Evolutionary conservation across 441 rosid species (phyloP).

Genomic region (Breynia disticha): DNA sequence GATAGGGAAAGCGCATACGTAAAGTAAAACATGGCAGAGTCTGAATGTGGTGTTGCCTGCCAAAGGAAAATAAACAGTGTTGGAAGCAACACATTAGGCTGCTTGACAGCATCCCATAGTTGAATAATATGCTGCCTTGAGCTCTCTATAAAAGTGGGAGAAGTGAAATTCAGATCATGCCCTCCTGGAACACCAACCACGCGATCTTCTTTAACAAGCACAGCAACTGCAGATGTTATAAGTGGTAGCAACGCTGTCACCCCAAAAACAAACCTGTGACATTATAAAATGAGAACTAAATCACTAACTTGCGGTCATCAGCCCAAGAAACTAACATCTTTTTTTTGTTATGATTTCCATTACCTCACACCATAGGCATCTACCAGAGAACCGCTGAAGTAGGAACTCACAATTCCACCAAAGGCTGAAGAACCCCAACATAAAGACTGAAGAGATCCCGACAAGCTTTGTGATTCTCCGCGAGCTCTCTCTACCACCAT

Average conservation of each 20-base stretch:
- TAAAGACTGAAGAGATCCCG: constrained; percentile 87
- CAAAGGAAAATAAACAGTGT: constrained; percentile 86
- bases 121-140: constrained; percentile 54
- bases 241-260: constrained; percentile 78
- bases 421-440: constrained; percentile 99
- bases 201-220: constrained; percentile 77
- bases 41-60: constrained; percentile 98
- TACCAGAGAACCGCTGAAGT: constrained; percentile 92
- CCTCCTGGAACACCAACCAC: constrained; percentile 35
- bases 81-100: constrained; percentile 76
- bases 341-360: constrained; percentile 10
- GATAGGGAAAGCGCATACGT: constrained; percentile 38
- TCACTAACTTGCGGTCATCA: constrained; percentile 4
- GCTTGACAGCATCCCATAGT: constrained; percentile 70
- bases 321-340: not conserved
- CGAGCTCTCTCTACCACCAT: constrained; percentile 99
- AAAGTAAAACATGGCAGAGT: constrained; percentile 96
- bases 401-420: constrained; percentile 94
- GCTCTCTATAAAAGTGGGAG: constrained; percentile 50
- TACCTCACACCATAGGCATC: constrained; percentile 91
- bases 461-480: constrained; percentile 90
- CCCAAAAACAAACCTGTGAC: constrained; percentile 89
- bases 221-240: constrained; percentile 86
- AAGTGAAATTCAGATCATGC: constrained; percentile 28
- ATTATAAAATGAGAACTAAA: constrained; percentile 18